Conservation (phyloP, 306 rosid species). For the Corylus avellana region DNA sequence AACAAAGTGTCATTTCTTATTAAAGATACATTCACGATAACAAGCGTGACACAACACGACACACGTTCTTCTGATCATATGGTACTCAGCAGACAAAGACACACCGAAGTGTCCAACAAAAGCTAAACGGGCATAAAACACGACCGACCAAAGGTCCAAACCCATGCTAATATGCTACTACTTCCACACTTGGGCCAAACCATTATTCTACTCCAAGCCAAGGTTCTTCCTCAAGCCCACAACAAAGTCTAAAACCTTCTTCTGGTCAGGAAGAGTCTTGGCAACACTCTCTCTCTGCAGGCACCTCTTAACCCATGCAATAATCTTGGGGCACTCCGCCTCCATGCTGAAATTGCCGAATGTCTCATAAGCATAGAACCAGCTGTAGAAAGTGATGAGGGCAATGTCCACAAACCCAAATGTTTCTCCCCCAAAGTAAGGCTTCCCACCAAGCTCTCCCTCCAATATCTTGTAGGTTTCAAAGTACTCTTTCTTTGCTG, state of each 20-base stretch:
- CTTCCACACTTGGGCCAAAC: too few species aligned
- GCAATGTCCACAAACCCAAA: constrained; percentile 33
- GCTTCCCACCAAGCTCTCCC: constrained; percentile 33
- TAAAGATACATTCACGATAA: too few species aligned
- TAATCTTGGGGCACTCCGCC: constrained; percentile 22
- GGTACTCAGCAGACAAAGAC: not conserved
- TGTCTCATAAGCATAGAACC: constrained; percentile 20
- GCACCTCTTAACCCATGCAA: constrained; percentile 36
- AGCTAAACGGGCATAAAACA: not conserved
- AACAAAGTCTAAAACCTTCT: constrained; percentile 9
- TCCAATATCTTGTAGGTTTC: constrained; percentile 25
- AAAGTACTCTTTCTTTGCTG: constrained; percentile 20
- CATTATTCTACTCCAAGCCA: not conserved
- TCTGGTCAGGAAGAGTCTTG: constrained; percentile 17
- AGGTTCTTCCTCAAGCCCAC: constrained; percentile 5
- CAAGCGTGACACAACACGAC: too few species aligned
- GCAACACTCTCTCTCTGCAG: constrained; percentile 30
- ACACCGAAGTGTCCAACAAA: not conserved
- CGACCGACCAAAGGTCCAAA: too few species aligned
- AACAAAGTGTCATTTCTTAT: not conserved
- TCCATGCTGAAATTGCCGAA: constrained; percentile 25
- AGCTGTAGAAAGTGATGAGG: constrained; percentile 16
- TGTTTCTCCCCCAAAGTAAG: constrained; percentile 25
- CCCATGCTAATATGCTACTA: too few species aligned
- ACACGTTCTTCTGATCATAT: too few species aligned